Base-by-base conservation (phyloP, 164 flowering plant genomes). In the Vitis rotundifolia region DNA sequence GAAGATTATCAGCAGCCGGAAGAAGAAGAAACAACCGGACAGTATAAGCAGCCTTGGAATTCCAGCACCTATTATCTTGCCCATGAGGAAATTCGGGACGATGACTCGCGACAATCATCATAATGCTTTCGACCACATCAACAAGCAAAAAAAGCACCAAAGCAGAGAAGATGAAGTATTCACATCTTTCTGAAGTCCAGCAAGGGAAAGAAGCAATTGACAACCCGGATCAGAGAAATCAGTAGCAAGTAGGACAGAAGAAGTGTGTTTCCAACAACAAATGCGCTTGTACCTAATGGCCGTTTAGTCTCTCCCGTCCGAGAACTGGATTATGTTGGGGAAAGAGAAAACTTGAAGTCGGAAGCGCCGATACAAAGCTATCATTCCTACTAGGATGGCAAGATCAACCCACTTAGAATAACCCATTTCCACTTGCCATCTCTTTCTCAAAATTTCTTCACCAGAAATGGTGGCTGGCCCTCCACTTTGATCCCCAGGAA, bases 71-170 rank as follows among this genome's bases (percentile, higher is more conserved):
- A 75, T 65, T 12, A 83, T 80, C 44, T 84, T 80, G 1, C 89
- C 89, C 86, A 84, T 77, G n/a, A 86, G 83, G 58, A 78, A 86
- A 50, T 86, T 75, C 8, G 89, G 87, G 3, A 86, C 81, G 0
- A 82, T n/a, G 11, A 12, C 84, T 82, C 2, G 89, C 87, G 0
- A 86, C 78, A 15, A 76, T 67, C 89, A 86, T 83, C 89, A 86
- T 86, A 22, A 86, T 49, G 76, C 87, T 80, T 68, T 83, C 89
- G 9, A 83, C 87, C 60, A 9, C 70, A 80, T 67, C 77, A 80
- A 70, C 76, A 76, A 0, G 71, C 72, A n/a, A n/a, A 48, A 74
- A 77, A 0, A 83, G 67, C 5, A 64, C 49, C 10, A 53, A 3
- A 1, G 55, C 68, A 19, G 68, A 81, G 68, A 71, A 79, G 3